phyloP scores from a whole-genome alignment of 805 yeast genomes.

The Starmerella scarabaei region DNA sequence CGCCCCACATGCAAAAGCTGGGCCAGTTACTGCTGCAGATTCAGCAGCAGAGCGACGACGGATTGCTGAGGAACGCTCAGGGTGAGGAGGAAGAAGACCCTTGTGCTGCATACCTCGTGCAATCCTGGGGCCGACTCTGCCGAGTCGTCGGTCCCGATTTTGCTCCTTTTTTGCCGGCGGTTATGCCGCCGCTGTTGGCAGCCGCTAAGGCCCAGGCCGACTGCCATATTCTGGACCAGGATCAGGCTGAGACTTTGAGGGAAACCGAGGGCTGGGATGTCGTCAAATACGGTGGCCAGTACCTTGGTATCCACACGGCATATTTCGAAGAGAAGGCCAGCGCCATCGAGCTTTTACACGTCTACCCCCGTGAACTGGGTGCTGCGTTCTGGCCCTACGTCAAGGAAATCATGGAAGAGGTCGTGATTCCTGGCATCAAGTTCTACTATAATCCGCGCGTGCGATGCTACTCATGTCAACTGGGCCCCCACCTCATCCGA shows the following conservation, averaged over 20 bases:
- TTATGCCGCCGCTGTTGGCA: conserved; percentile 74
- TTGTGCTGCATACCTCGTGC: conserved; percentile 71
- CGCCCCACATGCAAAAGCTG: conserved; percentile 59
- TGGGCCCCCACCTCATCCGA: conserved; percentile 63
- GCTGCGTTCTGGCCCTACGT: conserved; percentile 76
- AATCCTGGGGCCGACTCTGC: conserved; percentile 94
- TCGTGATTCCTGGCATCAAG: conserved; percentile 77
- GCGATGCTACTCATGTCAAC: conserved; percentile 75
- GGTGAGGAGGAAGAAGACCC: conserved; percentile 62
- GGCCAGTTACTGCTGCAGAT: conserved; percentile 58
- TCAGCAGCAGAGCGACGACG: conserved; percentile 33
- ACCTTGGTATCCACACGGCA: conserved; percentile 88
- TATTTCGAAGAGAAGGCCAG: conserved; percentile 85
- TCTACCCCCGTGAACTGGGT: conserved; percentile 73
- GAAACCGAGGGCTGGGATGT: conserved; percentile 93
- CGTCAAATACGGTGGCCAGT: conserved; percentile 78
- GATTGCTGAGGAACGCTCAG: conserved; percentile 11
- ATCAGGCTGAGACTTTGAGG: conserved; percentile 69
- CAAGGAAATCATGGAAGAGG: conserved; percentile 58
- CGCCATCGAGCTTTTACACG: conserved; percentile 76
- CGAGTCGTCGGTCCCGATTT: conserved; percentile 74
- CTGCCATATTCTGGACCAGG: conserved; percentile 73
- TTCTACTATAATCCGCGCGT: conserved; percentile 92
- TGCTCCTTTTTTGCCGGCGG: conserved; percentile 67
- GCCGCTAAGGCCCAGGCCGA: conserved; percentile 87